Conservation (phyloP, 2,329 filamentous ascomycete species). For the Sporothrix globosa region DNA sequence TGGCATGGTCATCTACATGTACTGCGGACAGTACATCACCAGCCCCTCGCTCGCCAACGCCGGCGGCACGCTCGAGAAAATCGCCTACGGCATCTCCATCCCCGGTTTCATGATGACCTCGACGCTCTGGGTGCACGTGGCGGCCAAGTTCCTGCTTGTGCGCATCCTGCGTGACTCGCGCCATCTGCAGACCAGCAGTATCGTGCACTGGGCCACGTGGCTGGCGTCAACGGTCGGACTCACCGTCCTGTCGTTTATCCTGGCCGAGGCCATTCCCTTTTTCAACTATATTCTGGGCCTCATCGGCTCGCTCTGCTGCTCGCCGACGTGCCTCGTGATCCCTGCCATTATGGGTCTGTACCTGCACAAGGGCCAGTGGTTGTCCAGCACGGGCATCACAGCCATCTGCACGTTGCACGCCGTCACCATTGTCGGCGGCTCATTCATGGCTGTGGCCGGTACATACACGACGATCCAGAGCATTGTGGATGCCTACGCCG, state of each 20-base stretch:
- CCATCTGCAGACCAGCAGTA: slow-evolving; percentile 42
- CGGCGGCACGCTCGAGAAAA: slow-evolving; percentile 62
- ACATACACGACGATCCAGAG: slow-evolving; percentile 41
- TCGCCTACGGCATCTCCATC: slow-evolving; percentile 58
- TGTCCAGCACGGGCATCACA: slow-evolving; percentile 30
- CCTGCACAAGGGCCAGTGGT: slow-evolving; percentile 32
- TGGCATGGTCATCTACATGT: slow-evolving; percentile 57
- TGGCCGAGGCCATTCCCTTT: slow-evolving; percentile 36
- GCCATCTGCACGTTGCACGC: slow-evolving; percentile 34
- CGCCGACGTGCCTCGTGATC: slow-evolving; percentile 40
- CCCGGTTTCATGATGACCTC: slow-evolving; percentile 38
- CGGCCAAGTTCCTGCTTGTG: slow-evolving; percentile 38
- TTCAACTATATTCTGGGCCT: slow-evolving; percentile 37
- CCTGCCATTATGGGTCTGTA: slow-evolving; percentile 39
- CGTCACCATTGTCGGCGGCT: slow-evolving; percentile 36
- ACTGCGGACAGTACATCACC: slow-evolving; percentile 65
- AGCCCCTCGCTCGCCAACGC: slow-evolving; percentile 65
- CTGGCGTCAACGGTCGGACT: slow-evolving; percentile 28
- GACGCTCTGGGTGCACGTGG: slow-evolving; percentile 35
- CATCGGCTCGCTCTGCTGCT: slow-evolving; percentile 37
- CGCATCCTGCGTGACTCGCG: slow-evolving; percentile 41
- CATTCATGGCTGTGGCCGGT: slow-evolving; percentile 39
- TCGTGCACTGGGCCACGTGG: slow-evolving; percentile 43
- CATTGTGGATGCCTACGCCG: slow-evolving; percentile 39
- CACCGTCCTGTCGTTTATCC: slow-evolving; percentile 33